Base-by-base conservation (phyloP, 2,329 filamentous ascomycete genomes). In the Mycosphaerella arachidis region DNA sequence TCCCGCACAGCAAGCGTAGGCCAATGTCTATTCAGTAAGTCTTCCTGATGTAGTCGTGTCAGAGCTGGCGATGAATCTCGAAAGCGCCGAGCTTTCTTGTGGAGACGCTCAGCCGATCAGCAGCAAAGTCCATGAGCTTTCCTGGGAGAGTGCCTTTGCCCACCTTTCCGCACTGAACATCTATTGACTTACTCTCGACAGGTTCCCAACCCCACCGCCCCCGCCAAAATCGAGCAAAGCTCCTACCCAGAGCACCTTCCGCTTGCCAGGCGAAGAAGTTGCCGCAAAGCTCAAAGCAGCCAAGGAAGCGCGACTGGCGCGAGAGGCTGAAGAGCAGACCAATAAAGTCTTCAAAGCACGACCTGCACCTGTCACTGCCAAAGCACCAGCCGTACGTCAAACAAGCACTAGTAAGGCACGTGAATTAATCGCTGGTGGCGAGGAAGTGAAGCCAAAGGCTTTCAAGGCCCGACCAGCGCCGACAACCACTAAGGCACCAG, bases 211-310 rank as follows among this genome's bases (percentile, higher is more conserved):
- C 8, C 79, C 76, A 43, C 76, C 77, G 6, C 76, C 77, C 13
- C 77, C 76, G 16, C 68, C 74, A 8, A 84, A 81, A 65, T 83
- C 81, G 1, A 73, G 72, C 24, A 82, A 81, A 64, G 73, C 80
- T 13, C 78, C 78, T 0, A 84, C 82, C 0, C 76, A 71, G 54
- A 69, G 81, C 7, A 79, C 73, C 3, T 84, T 84, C 66, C 73
- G 78, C 51, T 74, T 84, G 0, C 81, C 82, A 0, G 82, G 82
- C 16, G 81, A 83, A 63, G 79, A 75, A 13, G 73, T 83, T 4
- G 80, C 81, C 2, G 80, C 80, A 4, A 82, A 79, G 63, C 70
- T 82, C n/a, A 82, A 79, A 66, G 80, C 78, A 6, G 75, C 79
- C 24, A 76, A 77, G 51, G 79, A 82, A 61, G 79, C 80, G 58